phyloP scores from a whole-genome alignment of 176 grass and related monocot species.

The Oryza glumipatula region DNA sequence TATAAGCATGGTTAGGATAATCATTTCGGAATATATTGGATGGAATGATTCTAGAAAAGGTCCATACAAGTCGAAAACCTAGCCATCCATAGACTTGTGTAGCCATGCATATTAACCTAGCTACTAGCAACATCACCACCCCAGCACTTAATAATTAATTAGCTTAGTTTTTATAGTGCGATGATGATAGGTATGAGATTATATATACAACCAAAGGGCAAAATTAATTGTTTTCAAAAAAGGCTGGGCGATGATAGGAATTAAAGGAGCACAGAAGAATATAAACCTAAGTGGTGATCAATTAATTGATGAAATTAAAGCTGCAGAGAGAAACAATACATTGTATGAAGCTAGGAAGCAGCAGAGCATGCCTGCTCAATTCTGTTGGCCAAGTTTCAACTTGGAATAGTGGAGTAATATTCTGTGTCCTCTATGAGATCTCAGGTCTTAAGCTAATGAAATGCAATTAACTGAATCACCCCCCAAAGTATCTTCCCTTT shows the following conservation, averaged over 20 bases:
- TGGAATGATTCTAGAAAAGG: slow-evolving; percentile 38
- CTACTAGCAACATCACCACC: slow-evolving; percentile 6
- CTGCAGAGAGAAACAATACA: slow-evolving; percentile 2
- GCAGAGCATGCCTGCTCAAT: neutral
- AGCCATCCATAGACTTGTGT: slow-evolving; percentile 30
- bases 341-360: slow-evolving; percentile 18
- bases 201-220: neutral
- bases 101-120: slow-evolving; percentile 56
- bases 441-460: neutral
- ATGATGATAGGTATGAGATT: slow-evolving; percentile 20
- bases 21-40: slow-evolving; percentile 52
- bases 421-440: neutral
- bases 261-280: slow-evolving; percentile 24
- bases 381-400: slow-evolving; percentile 38
- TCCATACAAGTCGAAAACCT: slow-evolving; percentile 25
- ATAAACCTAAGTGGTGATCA: slow-evolving; percentile 22
- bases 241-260: neutral
- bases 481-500: slow-evolving; percentile 9
- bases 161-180: slow-evolving; percentile 29
- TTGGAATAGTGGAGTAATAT: slow-evolving; percentile 31
- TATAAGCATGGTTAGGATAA: slow-evolving; percentile 38
- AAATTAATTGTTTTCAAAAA: slow-evolving; percentile 25
- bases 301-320: neutral
- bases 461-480: slow-evolving; percentile 14
- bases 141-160: neutral